Percentiles rank a stretch among this genome's conserved stretches.
phyloP scores from a whole-genome alignment of 371 early-diverging fungal species.

The Saksenaea oblongispora region DNA sequence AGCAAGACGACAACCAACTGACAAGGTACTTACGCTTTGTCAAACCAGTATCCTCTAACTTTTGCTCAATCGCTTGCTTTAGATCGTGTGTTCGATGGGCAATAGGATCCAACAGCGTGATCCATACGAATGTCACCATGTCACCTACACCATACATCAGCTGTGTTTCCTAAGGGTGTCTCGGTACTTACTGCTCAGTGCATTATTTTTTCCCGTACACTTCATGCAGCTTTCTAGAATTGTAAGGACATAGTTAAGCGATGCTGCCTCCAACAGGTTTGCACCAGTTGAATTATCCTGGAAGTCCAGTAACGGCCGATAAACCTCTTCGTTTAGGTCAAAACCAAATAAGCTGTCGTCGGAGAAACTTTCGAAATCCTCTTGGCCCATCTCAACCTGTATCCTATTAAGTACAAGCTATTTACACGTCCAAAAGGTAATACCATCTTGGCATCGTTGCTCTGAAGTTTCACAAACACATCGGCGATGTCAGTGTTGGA shows the following conservation, averaged over 20 bases:
- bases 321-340: conserved; percentile 48
- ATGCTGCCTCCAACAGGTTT: conserved; percentile 39
- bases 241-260: conserved; percentile 37
- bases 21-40: conserved; percentile 24
- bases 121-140: conserved; percentile 43
- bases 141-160: conserved; percentile 18
- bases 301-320: conserved; percentile 31
- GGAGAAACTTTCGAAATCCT: conserved; percentile 49
- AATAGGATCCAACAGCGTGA: conserved; percentile 44
- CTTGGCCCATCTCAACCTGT: conserved; percentile 42
- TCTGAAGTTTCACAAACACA: conserved; percentile 11
- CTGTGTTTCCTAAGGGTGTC: not conserved
- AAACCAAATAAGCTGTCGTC: conserved; percentile 51
- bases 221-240: conserved; percentile 41
- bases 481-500: not conserved
- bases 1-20: not conserved
- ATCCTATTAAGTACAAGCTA: not conserved
- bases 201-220: conserved; percentile 22
- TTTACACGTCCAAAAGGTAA: not conserved
- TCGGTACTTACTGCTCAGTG: conserved; percentile 24
- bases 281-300: conserved; percentile 35
- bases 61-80: conserved; percentile 18
- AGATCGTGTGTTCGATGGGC: conserved; percentile 35
- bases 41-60: conserved; percentile 21
- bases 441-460: conserved; percentile 44